Evolutionary conservation across 1,284 basidiomycete genomes (phyloP), one percentile per base, ranked within the genome.

Genomic region (Boletus albobrunnescens): DNA sequence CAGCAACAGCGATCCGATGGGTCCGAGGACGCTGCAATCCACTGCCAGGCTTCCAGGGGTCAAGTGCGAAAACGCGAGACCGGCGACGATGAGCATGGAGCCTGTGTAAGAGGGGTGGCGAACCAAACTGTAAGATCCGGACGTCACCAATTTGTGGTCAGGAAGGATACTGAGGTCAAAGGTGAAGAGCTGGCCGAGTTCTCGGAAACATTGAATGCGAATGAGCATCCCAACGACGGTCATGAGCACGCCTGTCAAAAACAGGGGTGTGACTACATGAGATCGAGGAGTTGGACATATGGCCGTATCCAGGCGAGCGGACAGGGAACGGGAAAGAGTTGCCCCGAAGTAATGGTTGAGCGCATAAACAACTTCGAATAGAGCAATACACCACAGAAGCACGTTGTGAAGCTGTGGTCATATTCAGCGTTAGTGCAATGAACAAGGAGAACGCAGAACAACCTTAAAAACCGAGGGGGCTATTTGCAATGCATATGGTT

Each of bases 161-260:
- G 77, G 75, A 52, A 76, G 72, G 39, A 82, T 67, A 40, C 78
- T 77, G 50, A 83, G 71, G 53, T 81, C 79, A 61, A 81, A 83
- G 1, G 81, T 83, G 67, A 83, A 83, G 47, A 81, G 67, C 6
- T 70, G 60, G 2, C 80, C 81, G 27, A 74, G 70, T 42, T 64
- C 61, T 41, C 54, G 62, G 63, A 69, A 74, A 53, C 73, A 74
- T 14, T 52, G 56, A 37, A 68, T 44, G 27, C 72, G 71, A 36
- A 73, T 61, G 43, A 63, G 39, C 47, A 73, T 69, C 10, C 80
- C 81, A 10, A 73, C 59, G 6, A 71, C 57, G 50, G 76, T 73
- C 43, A 75, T 67, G 36, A 74, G 47, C 44, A 77, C 68, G 10
- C 82, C 82, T 17, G 72, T 58, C 37, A 78, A 35, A 61, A 81